Conservation (phyloP, 108 stramenopile genomes). For the Bacterosira constricta region DNA sequence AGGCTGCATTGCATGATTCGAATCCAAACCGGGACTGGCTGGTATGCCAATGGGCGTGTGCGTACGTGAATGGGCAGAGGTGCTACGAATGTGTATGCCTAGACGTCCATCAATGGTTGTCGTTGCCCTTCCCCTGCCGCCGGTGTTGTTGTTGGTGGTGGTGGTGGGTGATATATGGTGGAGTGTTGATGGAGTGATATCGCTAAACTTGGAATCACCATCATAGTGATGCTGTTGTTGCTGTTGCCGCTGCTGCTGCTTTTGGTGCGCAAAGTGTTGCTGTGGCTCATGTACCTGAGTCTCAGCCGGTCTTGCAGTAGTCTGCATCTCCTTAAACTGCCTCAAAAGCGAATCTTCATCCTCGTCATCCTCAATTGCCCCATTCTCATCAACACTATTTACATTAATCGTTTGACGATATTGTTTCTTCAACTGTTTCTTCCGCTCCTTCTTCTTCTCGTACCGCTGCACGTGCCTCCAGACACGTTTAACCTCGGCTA, state of each 20-base stretch:
- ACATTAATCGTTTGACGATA: neutral
- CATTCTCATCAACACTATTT: neutral
- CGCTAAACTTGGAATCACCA: neutral
- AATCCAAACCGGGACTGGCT: neutral
- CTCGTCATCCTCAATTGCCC: neutral
- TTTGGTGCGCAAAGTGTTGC: no score
- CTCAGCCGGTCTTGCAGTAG: no score
- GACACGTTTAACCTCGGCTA: slow-evolving; percentile 44
- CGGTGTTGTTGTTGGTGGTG: no score
- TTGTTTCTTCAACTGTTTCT: slow-evolving; percentile 2
- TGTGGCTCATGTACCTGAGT: no score
- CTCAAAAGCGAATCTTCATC: neutral
- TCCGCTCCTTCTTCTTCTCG: slow-evolving; percentile 34
- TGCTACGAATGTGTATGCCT: neutral
- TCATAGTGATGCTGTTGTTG: no score
- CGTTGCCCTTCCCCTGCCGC: neutral
- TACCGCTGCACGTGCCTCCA: slow-evolving; percentile 50
- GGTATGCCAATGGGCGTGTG: neutral
- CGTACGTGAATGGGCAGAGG: neutral
- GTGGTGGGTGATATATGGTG: no score
- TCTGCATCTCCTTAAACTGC: slow-evolving; percentile 3
- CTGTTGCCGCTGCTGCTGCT: no score
- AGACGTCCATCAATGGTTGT: neutral
- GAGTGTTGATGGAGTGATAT: neutral
- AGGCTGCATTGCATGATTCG: neutral